These are phyloP conservation scores for Osmanthus fragrans DNA, from an alignment of 257 asterid genomes.

Conservation along the genomic window DNA sequence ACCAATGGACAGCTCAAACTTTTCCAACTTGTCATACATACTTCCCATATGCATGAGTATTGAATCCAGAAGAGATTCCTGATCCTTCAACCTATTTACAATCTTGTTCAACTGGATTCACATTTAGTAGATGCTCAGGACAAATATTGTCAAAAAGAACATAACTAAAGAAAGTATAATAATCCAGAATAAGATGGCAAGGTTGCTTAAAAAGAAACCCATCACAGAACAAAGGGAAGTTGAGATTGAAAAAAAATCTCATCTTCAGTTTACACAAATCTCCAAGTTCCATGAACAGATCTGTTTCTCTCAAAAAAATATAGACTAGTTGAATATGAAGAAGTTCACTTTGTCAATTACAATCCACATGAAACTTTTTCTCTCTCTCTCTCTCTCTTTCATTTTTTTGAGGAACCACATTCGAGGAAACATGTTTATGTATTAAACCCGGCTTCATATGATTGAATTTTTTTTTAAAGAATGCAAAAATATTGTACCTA, in stretches of 20 bases:
- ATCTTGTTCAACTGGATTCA: constrained; percentile 62
- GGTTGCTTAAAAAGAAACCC: background rate
- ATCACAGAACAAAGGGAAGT: background rate
- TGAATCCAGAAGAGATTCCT: constrained; percentile 74
- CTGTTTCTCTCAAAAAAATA: too few relatives aligned
- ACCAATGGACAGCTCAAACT: constrained; percentile 51
- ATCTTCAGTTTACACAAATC: constrained; percentile 4
- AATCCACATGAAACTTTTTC: background rate
- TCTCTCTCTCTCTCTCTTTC: background rate
- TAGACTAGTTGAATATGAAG: background rate
- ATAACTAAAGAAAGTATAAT: constrained; percentile 2
- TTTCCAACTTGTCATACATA: constrained; percentile 66
- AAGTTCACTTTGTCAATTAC: background rate
- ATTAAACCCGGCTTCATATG: background rate
- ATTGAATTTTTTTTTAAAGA: constrained; percentile 8
- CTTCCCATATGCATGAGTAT: constrained; percentile 94
- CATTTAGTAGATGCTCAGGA: constrained; percentile 15
- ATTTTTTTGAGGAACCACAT: background rate
- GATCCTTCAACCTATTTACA: constrained; percentile 58
- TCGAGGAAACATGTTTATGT: background rate
- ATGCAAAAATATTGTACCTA: constrained; percentile 14
- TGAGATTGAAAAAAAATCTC: background rate
- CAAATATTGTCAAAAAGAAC: constrained; percentile 17
- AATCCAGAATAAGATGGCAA: constrained; percentile 15
- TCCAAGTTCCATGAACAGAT: background rate